Evolutionary conservation across 371 early-diverging fungal species (phyloP).

Genomic region (Amoeboaphelidium protococcarum): DNA sequence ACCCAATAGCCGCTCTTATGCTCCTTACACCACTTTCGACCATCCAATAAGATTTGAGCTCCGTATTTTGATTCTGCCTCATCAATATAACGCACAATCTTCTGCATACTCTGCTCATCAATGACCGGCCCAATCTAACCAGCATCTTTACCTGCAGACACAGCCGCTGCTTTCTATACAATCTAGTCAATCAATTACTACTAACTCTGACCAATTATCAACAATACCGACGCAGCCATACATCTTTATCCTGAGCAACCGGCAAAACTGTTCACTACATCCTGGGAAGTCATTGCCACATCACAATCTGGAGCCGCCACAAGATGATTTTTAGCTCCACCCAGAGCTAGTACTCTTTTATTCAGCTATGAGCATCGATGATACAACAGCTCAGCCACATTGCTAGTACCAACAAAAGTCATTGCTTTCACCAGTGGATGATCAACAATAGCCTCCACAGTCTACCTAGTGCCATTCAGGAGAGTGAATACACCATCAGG

Average conservation of each 20-base stretch:
- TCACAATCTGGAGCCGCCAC: slow-evolving; percentile 40
- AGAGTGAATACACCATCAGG: slow-evolving; percentile 46
- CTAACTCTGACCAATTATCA: slow-evolving; percentile 30
- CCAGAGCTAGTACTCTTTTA: slow-evolving; percentile 35
- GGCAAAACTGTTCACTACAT: slow-evolving; percentile 33
- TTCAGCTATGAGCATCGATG: slow-evolving; percentile 16
- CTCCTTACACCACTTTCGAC: slow-evolving; percentile 16
- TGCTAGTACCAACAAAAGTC: slow-evolving; percentile 41
- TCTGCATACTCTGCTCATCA: slow-evolving; percentile 21
- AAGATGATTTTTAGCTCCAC: slow-evolving; percentile 34
- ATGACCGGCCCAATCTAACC: slow-evolving; percentile 37
- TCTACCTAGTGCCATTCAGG: slow-evolving; percentile 25
- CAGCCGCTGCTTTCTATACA: slow-evolving; percentile 18
- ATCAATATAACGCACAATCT: slow-evolving; percentile 25
- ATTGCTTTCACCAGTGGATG: slow-evolving; percentile 28
- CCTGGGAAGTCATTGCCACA: slow-evolving; percentile 32
- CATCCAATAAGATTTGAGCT: slow-evolving; percentile 33
- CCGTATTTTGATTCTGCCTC: slow-evolving; percentile 16
- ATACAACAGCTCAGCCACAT: slow-evolving; percentile 25
- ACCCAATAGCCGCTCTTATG: slow-evolving; percentile 25
- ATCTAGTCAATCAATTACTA: slow-evolving; percentile 23
- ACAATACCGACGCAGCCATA: slow-evolving; percentile 42
- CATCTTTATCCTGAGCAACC: slow-evolving; percentile 32
- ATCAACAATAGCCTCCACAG: slow-evolving; percentile 18
- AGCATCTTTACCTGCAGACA: slow-evolving; percentile 17